Base-by-base conservation (phyloP, 225 moss, liverwort and hornwort genomes). In the Marchantia polymorpha region DNA sequence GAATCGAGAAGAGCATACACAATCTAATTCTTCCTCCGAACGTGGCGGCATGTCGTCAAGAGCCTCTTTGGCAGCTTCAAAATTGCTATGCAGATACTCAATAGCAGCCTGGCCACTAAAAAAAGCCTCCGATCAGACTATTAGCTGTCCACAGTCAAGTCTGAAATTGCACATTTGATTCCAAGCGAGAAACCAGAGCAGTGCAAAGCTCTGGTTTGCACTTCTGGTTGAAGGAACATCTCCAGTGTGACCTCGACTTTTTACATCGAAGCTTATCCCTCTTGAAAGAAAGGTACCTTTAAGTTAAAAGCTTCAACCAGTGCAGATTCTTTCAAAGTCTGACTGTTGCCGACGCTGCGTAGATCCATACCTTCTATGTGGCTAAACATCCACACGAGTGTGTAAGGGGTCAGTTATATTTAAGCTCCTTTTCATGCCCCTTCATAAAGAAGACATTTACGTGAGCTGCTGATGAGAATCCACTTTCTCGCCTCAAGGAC, bases 251-350 rank as follows among this genome's bases (percentile, higher is more conserved):
- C 3, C 39, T 5, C 3, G 39, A 39, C 2, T 39, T 39, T 39
- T 2, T 2, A 39, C 3, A 39, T 2, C 39, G 39, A 39, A 56
- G 56, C 14, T 39, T 56, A 56, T 56, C 56, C 49, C 50, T 14
- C 52, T 52, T 52, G 7, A 29, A 15, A 73, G 14, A 63, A 48
- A 22, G 17, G 15, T 77, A 92, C 95, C 91, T 93, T 96, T 71
- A 96, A 85, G 83, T 96, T 96, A 80, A 93, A 93, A 29, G 96
- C 92, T 81, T 96, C 96, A 64, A 96, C 80, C 16, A 96, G 69
- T 54, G 89, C 77, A 65, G 93, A 93, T 53, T 90, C 89, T 64
- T 78, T 91, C 55, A 96, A 80, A 60, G 52, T 80, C 47, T 75
- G 83, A 48, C 81, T 92, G 13, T 92, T 96, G 56, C 93, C 92